These are phyloP conservation scores for Cyberlindnera bimundalis DNA, from an alignment of 805 yeast genomes.

Conservation along the genomic window DNA sequence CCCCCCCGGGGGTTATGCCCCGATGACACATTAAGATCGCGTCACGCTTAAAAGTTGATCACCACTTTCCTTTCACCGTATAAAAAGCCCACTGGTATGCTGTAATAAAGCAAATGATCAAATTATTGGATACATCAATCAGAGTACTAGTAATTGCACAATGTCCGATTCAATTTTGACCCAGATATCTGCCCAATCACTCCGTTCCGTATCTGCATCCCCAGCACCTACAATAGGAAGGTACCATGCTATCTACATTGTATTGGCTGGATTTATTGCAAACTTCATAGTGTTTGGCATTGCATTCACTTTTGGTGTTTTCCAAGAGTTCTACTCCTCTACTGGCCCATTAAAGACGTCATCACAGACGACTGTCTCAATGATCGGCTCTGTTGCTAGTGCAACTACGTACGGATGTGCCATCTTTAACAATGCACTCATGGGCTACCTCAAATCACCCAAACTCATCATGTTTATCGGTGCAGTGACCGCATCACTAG, in stretches of 20 bases:
- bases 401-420: conserved; percentile 32
- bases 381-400: conserved; percentile 34
- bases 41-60: too few species aligned
- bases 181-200: too few species aligned
- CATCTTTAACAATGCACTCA: conserved; percentile 27
- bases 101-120: too few species aligned
- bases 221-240: not conserved
- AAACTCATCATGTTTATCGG: conserved; percentile 31
- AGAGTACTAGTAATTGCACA: too few species aligned
- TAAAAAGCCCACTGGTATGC: too few species aligned
- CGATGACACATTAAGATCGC: too few species aligned
- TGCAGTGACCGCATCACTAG: conserved; percentile 27
- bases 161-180: too few species aligned
- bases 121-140: too few species aligned
- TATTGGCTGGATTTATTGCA: conserved; percentile 23
- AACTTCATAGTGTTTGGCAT: conserved; percentile 37
- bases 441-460: conserved; percentile 20
- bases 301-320: conserved; percentile 36
- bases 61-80: too few species aligned
- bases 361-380: conserved; percentile 30
- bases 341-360: conserved; percentile 29
- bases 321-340: conserved; percentile 33
- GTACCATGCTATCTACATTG: conserved; percentile 10
- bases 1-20: too few species aligned
- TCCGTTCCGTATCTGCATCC: not conserved